Base-by-base conservation (phyloP, 106 monocot genomes). In the Dendrobium nobile region DNA sequence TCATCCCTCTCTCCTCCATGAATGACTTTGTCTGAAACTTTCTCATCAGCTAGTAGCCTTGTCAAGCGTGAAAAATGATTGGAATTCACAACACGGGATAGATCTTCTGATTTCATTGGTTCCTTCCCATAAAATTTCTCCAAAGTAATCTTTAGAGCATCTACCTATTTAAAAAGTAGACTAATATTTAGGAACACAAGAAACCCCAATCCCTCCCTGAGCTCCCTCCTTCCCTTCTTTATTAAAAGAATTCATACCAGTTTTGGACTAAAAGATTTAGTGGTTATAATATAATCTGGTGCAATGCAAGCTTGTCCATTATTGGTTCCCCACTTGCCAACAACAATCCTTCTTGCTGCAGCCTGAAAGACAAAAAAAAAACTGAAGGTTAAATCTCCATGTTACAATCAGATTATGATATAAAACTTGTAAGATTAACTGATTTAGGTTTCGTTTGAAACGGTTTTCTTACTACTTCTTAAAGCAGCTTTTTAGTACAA, bases 281-380 rank as follows among this genome's bases (percentile, higher is more conserved):
- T 84, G 65, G 90, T 88, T 43, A 93, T 85, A 20, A 93, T 72
- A 79, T 90, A 93, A 75, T 93, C 90, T 9, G 90, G 88, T 80
- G 88, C 86, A 17, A 93, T 79, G 51, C 93, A 93, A 72, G 93
- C 90, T 72, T 93, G 93, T 27, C 93, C 93, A 78, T 80, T 87
- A 54, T 87, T 88, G 75, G 82, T 85, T 80, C 93, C 93, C 93
- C 93, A 93, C 28, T 93, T 93, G 20, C 93, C 93, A 26, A 81
- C 83, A n/a, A 68, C 82, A 75, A 93, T 84, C 82, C 93, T 86
- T 82, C 82, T 90, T 9, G 75, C 64, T 2, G 88, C 80, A 74
- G 90, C 88, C 93, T 93, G 73, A 1, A 64, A 75, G 2, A 37
- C 37, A 37, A 37, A 37, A 37, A 3, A 37, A 37, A 37, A 37